Percentiles rank a stretch among this genome's conserved stretches.
Conservation (phyloP, 2,329 filamentous ascomycete species). For the Fusarium pseudograminearum region DNA sequence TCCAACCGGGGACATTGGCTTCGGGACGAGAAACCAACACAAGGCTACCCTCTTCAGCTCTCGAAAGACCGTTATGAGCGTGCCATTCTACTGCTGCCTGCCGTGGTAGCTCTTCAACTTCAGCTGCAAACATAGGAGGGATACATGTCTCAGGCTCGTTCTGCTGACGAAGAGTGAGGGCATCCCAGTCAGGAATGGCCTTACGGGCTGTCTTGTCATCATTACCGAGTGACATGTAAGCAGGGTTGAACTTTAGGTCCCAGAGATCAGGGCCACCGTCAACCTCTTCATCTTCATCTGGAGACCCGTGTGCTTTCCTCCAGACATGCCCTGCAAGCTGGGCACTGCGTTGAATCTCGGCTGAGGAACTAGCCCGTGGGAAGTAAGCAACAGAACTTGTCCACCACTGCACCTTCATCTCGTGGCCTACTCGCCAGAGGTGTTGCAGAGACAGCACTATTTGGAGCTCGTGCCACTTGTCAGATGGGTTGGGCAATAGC, state of each 20-base stretch:
- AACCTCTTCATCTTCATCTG: slow-evolving; percentile 62
- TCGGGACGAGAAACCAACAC: slow-evolving; percentile 43
- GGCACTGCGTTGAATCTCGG: slow-evolving; percentile 53
- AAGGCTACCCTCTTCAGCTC: slow-evolving; percentile 47
- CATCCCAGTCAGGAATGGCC: slow-evolving; percentile 64
- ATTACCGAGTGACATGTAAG: slow-evolving; percentile 58
- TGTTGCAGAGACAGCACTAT: slow-evolving; percentile 85
- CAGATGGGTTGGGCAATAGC: slow-evolving; percentile 62
- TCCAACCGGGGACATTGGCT: slow-evolving; percentile 43
- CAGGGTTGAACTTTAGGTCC: slow-evolving; percentile 71
- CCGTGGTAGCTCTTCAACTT: slow-evolving; percentile 82
- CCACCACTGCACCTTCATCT: slow-evolving; percentile 80
- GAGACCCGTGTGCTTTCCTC: slow-evolving; percentile 58
- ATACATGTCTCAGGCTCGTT: slow-evolving; percentile 53
- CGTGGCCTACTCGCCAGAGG: slow-evolving; percentile 82
- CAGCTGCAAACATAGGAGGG: slow-evolving; percentile 79
- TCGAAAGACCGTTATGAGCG: slow-evolving; percentile 69
- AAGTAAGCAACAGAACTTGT: slow-evolving; percentile 81
- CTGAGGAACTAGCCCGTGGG: slow-evolving; percentile 53
- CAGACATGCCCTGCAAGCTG: slow-evolving; percentile 61
- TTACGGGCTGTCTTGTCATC: slow-evolving; percentile 44
- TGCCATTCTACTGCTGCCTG: slow-evolving; percentile 86
- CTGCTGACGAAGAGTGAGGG: slow-evolving; percentile 54
- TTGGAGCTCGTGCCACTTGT: slow-evolving; percentile 65
- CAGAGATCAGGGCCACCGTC: slow-evolving; percentile 73